A percentile compares a stretch with the other conserved stretches of the same genome.
Evolutionary conservation across 257 asterid species (phyloP).

Genomic region (Cinchona pubescens): DNA sequence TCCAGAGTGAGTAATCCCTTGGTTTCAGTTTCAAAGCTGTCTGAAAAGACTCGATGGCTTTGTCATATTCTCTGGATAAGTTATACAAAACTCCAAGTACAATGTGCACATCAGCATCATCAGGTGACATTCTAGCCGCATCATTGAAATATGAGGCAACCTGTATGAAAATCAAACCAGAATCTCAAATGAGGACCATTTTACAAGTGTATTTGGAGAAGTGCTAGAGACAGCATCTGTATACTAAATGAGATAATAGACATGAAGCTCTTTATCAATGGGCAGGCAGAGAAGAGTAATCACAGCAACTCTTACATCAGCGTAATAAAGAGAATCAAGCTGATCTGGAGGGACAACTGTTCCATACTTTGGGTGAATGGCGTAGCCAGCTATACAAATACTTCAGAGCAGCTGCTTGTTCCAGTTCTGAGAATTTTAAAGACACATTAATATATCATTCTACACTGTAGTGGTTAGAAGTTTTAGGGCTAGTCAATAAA

Average conservation of each 20-base stretch:
- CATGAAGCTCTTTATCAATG: not conserved
- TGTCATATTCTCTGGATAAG: conserved; percentile 83
- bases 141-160: conserved; percentile 76
- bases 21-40: conserved; percentile 94
- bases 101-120: conserved; percentile 96
- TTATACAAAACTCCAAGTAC: conserved; percentile 94
- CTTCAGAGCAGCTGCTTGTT: conserved; percentile 90
- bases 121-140: conserved; percentile 91
- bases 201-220: not conserved
- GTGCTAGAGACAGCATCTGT: conserved; percentile 4
- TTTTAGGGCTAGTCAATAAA: not conserved
- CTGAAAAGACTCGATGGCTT: conserved; percentile 90
- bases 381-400: conserved; percentile 91
- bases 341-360: conserved; percentile 61
- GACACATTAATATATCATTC: conserved; percentile 6
- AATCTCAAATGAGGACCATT: not conserved
- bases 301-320: conserved; percentile 60
- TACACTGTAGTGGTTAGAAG: not conserved
- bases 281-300: not conserved
- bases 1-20: conserved; percentile 96
- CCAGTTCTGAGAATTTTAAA: conserved; percentile 67
- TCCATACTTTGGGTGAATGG: conserved; percentile 88
- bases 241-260: no score
- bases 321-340: conserved; percentile 75
- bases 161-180: conserved; percentile 39